A percentile compares a stretch with the other conserved stretches of the same genome.
phyloP scores from a whole-genome alignment of 2,329 filamentous ascomycete genomes.

The Zasmidium cellare region DNA sequence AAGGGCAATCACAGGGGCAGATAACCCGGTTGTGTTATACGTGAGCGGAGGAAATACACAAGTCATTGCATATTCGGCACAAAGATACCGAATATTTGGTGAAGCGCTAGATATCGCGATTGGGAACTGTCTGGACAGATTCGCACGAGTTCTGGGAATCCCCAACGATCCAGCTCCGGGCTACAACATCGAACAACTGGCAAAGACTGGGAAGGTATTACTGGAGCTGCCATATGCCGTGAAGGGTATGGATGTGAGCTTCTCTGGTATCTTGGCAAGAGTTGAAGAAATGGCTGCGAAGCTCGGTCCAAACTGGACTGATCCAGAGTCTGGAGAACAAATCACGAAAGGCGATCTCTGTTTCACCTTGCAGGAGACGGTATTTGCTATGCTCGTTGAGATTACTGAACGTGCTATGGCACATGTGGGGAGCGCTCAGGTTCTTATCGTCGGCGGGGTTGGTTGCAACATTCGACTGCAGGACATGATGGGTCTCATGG shows the following conservation, averaged over 20 bases:
- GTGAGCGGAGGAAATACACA: slow-evolving; percentile 96
- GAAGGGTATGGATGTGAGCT: slow-evolving; percentile 98
- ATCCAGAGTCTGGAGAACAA: slow-evolving; percentile 52
- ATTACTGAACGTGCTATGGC: slow-evolving; percentile 99
- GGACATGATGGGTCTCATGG: slow-evolving; percentile 99
- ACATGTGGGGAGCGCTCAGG: slow-evolving; percentile 86
- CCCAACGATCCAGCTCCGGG: slow-evolving; percentile 95
- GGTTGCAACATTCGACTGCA: slow-evolving; percentile 93
- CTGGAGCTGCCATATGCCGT: slow-evolving; percentile 93
- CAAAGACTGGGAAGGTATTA: slow-evolving; percentile 69
- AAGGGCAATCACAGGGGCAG: slow-evolving; percentile 82
- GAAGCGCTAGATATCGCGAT: slow-evolving; percentile 97
- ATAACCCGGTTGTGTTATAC: slow-evolving; percentile 92
- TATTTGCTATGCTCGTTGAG: slow-evolving; percentile 96
- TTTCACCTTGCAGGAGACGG: slow-evolving; percentile 92
- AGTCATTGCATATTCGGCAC: slow-evolving; percentile 93
- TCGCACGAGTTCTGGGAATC: slow-evolving; percentile 86
- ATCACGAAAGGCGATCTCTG: slow-evolving; percentile 84
- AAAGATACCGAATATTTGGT: slow-evolving; percentile 95
- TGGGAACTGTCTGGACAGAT: slow-evolving; percentile 94
- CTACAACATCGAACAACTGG: slow-evolving; percentile 96
- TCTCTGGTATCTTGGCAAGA: slow-evolving; percentile 84
- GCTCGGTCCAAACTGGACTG: slow-evolving; percentile 50
- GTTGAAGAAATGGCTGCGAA: slow-evolving; percentile 77
- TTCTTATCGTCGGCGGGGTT: slow-evolving; percentile 92